A percentile compares a stretch with the other conserved stretches of the same genome.
Evolutionary conservation across 306 rosid species (phyloP).

Genomic region (Quillaja saponaria): DNA sequence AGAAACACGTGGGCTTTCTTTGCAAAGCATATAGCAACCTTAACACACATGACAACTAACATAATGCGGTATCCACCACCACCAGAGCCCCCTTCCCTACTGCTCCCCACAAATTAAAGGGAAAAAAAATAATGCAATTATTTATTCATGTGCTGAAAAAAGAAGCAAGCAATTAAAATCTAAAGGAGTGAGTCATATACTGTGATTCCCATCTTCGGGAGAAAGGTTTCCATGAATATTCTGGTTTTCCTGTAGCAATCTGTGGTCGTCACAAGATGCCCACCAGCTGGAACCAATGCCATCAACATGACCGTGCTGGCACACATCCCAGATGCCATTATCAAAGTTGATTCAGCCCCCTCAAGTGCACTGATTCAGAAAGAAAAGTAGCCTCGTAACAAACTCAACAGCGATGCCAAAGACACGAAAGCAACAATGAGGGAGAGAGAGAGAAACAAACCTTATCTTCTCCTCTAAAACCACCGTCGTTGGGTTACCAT

Average conservation of each 20-base stretch:
- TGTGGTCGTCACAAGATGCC: slow-evolving; percentile 91
- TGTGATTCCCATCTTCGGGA: slow-evolving; percentile 90
- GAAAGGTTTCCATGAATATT: slow-evolving; percentile 78
- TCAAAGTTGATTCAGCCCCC: slow-evolving; percentile 93
- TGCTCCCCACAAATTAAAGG: not conserved
- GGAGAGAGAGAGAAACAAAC: slow-evolving; percentile 39
- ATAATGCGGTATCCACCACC: not conserved
- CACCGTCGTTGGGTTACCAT: slow-evolving; percentile 90
- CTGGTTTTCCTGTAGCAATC: slow-evolving; percentile 97
- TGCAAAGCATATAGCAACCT: slow-evolving; percentile 12
- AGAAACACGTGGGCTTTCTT: not conserved
- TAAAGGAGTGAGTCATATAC: slow-evolving; percentile 38
- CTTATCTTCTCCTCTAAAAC: slow-evolving; percentile 94
- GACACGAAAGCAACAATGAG: slow-evolving; percentile 14
- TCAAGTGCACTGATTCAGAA: slow-evolving; percentile 69
- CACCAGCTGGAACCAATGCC: slow-evolving; percentile 97
- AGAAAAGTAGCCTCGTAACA: slow-evolving; percentile 19
- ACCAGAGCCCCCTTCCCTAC: not conserved
- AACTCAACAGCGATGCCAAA: not conserved
- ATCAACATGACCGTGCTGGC: slow-evolving; percentile 75
- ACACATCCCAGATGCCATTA: slow-evolving; percentile 94
- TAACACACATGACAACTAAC: not conserved
- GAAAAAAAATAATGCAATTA: not conserved
- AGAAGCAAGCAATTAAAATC: no score
- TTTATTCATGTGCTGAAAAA: no score